These are phyloP conservation scores for Venturia aucupariae DNA, from an alignment of 2,329 filamentous ascomycete species.

Conservation along the genomic window DNA sequence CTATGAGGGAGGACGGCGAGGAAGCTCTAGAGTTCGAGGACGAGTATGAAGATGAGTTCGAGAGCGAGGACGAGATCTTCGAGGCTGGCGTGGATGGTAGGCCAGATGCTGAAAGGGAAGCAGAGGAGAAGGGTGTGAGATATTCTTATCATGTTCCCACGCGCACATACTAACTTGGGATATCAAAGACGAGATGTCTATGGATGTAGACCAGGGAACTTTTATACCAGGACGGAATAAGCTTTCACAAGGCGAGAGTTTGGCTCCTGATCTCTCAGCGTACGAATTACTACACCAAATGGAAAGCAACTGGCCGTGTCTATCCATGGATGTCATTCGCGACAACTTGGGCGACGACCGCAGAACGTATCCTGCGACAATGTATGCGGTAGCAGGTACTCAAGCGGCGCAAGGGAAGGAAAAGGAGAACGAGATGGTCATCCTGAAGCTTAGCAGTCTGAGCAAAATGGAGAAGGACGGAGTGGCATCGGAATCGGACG, in stretches of 20 bases:
- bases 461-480: conserved; percentile 77
- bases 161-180: conserved; percentile 1
- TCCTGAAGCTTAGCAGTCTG: conserved; percentile 91
- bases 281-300: conserved; percentile 97
- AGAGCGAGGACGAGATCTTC: conserved; percentile 89
- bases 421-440: conserved; percentile 86
- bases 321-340: conserved; percentile 87
- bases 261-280: conserved; percentile 84
- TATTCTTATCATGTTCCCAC: background rate
- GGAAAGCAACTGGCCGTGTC: conserved; percentile 90
- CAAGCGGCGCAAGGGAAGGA: conserved; percentile 70
- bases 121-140: conserved; percentile 55
- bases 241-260: conserved; percentile 79
- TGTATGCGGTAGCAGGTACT: conserved; percentile 91
- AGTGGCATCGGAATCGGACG: conserved; percentile 60
- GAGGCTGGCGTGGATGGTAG: conserved; percentile 90
- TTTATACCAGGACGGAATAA: conserved; percentile 95
- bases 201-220: conserved; percentile 89
- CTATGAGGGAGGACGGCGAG: conserved; percentile 40
- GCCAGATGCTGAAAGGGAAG: conserved; percentile 85
- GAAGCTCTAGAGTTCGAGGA: conserved; percentile 75
- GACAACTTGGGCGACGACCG: conserved; percentile 82
- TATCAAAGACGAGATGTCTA: conserved; percentile 39
- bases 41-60: conserved; percentile 86
- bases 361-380: conserved; percentile 86